These are phyloP conservation scores for Phaeotremella skinneri DNA, from an alignment of 768 basidiomycete species.

Conservation along the genomic window DNA sequence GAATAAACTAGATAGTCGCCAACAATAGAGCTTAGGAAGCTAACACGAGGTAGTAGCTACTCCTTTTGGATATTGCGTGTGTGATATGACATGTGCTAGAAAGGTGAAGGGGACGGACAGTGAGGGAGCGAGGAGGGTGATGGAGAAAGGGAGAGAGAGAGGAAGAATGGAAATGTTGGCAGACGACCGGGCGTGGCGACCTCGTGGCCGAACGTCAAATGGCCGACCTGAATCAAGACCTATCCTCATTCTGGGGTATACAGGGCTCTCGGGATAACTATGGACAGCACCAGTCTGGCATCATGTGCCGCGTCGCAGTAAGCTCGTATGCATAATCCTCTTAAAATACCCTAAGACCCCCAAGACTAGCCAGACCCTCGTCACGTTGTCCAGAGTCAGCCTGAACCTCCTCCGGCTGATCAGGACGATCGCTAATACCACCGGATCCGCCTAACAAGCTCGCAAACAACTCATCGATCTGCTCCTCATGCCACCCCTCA, in stretches of 20 bases:
- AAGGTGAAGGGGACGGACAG: not conserved
- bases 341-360: conserved; percentile 31
- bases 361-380: conserved; percentile 14
- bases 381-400: not conserved
- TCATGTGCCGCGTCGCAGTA: too few species aligned
- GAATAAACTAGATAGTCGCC: too few species aligned
- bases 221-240: too few species aligned
- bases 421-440: conserved; percentile 30
- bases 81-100: too few species aligned
- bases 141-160: not conserved
- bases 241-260: too few species aligned
- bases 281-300: too few species aligned
- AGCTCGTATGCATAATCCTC: too few species aligned
- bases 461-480: conserved; percentile 89
- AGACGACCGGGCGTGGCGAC: not conserved
- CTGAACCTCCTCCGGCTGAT: conserved; percentile 9
- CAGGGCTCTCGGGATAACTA: too few species aligned
- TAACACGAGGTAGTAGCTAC: too few species aligned
- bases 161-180: not conserved
- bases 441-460: conserved; percentile 67
- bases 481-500: conserved; percentile 89
- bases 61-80: too few species aligned
- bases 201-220: not conserved
- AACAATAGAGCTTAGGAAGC: too few species aligned
- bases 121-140: not conserved